These are phyloP conservation scores for Pseudoneurospora amorphoporcata DNA, from an alignment of 495 filamentous ascomycete genomes.

Conservation along the genomic window DNA sequence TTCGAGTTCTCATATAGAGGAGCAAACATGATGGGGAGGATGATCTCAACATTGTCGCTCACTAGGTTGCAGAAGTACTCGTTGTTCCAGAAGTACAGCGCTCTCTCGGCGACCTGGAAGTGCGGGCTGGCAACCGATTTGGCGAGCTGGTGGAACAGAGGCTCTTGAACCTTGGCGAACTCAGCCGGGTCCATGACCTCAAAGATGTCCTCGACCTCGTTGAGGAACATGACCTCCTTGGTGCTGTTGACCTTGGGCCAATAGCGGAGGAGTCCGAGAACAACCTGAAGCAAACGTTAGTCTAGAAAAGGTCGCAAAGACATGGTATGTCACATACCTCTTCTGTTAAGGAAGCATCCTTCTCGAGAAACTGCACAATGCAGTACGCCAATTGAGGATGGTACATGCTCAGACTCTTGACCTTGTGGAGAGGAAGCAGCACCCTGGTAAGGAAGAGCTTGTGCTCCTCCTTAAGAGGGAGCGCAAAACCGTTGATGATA, in stretches of 20 bases:
- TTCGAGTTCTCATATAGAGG: constrained; percentile 99
- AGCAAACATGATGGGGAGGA: constrained; percentile 98
- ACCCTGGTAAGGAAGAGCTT: constrained; percentile 95
- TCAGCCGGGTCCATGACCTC: constrained; percentile 99
- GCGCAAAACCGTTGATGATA: constrained; percentile 97
- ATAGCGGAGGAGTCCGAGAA: constrained; percentile 86
- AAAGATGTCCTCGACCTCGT: constrained; percentile 99
- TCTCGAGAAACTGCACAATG: constrained; percentile 98
- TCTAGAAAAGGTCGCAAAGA: not conserved
- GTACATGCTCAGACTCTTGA: constrained; percentile 99
- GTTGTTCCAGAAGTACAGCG: constrained; percentile 99
- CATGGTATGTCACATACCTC: constrained; percentile 47
- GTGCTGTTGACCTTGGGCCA: constrained; percentile 99
- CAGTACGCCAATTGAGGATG: constrained; percentile 98
- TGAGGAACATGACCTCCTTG: constrained; percentile 99
- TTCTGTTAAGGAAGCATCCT: constrained; percentile 94
- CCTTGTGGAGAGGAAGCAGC: constrained; percentile 89
- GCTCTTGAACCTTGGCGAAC: constrained; percentile 97
- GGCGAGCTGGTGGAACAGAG: constrained; percentile 90
- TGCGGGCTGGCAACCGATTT: constrained; percentile 98
- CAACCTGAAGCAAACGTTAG: constrained; percentile 50
- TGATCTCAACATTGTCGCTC: constrained; percentile 97
- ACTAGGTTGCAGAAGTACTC: constrained; percentile 99
- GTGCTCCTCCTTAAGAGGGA: constrained; percentile 97
- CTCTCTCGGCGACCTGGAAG: constrained; percentile 97